Base-by-base conservation (phyloP, 2,329 filamentous ascomycete genomes). In the Colletotrichum horii region DNA sequence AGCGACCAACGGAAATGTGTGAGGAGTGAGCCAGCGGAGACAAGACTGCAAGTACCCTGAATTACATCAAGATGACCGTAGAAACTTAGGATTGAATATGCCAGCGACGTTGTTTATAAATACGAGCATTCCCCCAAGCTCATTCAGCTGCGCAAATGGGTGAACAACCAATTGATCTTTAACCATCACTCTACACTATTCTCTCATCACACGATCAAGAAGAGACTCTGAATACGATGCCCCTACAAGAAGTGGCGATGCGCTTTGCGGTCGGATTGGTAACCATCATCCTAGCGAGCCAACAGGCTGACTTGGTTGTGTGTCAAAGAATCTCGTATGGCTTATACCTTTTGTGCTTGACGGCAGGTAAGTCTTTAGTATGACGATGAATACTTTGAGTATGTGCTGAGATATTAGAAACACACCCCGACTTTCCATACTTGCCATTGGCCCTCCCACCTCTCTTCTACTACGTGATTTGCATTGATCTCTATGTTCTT, bases 61-160 rank as follows among this genome's bases (percentile, higher is more conserved):
- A 7, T 0, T 1, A 8, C 1, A 48, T 48, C 19, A 12, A 48
- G n/a, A 48, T 48, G 43, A 2, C 22, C 19, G n/a, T 2, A 22
- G 19, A 48, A 48, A n/a, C 19, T 48, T 1, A 14, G 19, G 6
- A 0, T 14, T 0, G n/a, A 22, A 48, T 0, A 48, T 0, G n/a
- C 43, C 38, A 7, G n/a, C 43, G 22, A 48, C 8, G 5, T n/a
- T 48, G n/a, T 12, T 12, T 48, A 48, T 48, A n/a, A 43, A 0
- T 2, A n/a, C 6, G 8, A n/a, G 19, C 0, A 1, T 11, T n/a
- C 38, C 19, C 38, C 5, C 43, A n/a, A 48, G 0, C 43, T 22
- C 43, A 48, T 1, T 48, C 11, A 7, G 11, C 43, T 4, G 19
- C 43, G 43, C n/a, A 8, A 7, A n/a, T 48, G n/a, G 0, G 19